Base-by-base conservation (phyloP, 352 stramenopile genomes). In the Nothophytophthora sp. region DNA sequence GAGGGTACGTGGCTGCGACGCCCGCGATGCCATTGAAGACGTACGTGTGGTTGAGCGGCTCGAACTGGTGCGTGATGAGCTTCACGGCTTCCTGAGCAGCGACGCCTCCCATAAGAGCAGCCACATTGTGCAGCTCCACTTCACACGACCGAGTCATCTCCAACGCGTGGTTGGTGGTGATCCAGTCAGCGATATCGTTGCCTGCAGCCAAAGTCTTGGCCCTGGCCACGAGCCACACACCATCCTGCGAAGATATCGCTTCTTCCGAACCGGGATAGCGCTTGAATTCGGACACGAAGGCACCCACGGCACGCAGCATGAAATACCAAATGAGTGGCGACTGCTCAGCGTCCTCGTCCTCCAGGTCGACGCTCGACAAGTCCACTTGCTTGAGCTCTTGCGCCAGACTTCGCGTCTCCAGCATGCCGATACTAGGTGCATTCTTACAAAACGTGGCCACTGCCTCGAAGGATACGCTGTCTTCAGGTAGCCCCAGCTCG, bases 1-100 rank as follows among this genome's bases (percentile, higher is more conserved):
- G 53, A 5, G 69, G 57, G 49, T 93, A 94, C 8, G 84, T 88
- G 11, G 63, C 81, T 22, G 82, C 86, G 19, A 70, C 49, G 2
- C 76, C 83, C 5, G 78, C 87, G 60, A 99, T 98, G 19, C 96
- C 97, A 73, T 99, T 99, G 76, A 98, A 99, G 6, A 99, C 35
- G 67, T 98, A 98, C 13, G 96, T 99, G 69, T 99, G 96, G 67
- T 99, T 86, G 5, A 99, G 58, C 0, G 96, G 96, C 54, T 98
- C 76, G 63, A 99, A 99, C 70, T 99, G 95, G 40, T 97, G 85
- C 32, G 97, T 99, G 67, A 99, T 97, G 36, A 99, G 62, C 73
- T 99, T 99, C 39, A 99, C 80, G 13, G 95, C 95, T 59, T 99
- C 97, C 66, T 99, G 97, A 24, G 91, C 89, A 2, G 96, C 96